Evolutionary conservation across 208 protist genomes (phyloP), one percentile per base, ranked within the genome.

Genomic region (Kentomonas sorsogonicus): DNA sequence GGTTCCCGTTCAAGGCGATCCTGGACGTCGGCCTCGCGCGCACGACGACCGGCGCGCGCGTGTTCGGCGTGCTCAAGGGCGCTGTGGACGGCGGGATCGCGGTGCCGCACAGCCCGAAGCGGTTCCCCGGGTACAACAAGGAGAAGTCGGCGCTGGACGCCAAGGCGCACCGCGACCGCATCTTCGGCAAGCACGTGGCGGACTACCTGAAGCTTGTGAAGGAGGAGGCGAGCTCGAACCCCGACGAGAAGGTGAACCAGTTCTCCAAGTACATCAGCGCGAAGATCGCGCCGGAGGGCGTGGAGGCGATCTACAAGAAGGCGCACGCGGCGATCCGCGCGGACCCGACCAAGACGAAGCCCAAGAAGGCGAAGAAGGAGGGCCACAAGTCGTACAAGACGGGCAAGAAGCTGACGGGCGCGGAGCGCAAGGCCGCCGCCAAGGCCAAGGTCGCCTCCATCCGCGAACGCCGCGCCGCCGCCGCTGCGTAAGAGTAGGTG

Each of bases 121-220:
- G 97, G 70, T 98, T 99, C 85, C 86, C 95, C 51, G 97, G 97
- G 60, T 99, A 93, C 88, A 83, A 95, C 69, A 74, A 77, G 53
- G 86, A 97, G 63, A 80, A 75, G 45, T 83, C 91, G 59, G 60
- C 84, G 52, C 72, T 97, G 55, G 83, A 98, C 70, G 69, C 95
- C 39, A 94, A 97, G 67, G 81, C 86, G 40, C 89, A 97, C 63
- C 79, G 92, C 53, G 84, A 97, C 44, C 79, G 95, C 73, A 99
- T 99, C 82, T 97, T 98, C 57, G 98, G 97, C 54, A 86, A 83
- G 26, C 97, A 99, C 90, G 96, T 99, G 31, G 88, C 95, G 38
- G 89, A 98, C 20, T 99, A 99, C 86, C 99, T 99, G 98, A 89
- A 94, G 59, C 38, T 89, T 53, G 91, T 99, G 48, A 67, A 97